phyloP scores from a whole-genome alignment of 331 rosid species.

The Quercus lobata region DNA sequence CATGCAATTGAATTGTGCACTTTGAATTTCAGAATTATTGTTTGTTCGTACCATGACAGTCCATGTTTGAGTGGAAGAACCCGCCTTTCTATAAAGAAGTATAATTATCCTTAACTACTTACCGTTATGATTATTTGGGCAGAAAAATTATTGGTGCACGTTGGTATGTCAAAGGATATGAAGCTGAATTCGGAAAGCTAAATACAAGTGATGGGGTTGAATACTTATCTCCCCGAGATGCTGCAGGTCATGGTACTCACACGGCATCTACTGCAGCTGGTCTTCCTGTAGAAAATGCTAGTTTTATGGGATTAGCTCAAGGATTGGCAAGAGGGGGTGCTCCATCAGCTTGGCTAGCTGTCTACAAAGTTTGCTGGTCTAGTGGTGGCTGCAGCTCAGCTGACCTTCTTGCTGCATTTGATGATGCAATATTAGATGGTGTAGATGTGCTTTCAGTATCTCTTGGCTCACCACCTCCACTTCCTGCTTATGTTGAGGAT shows the following conservation, averaged over 20 bases:
- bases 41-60: neutral
- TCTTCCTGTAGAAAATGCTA: conserved; percentile 34
- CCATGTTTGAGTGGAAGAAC: too few species aligned
- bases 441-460: conserved; percentile 52
- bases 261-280: conserved; percentile 67
- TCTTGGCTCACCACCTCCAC: conserved; percentile 56
- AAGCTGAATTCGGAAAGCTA: conserved; percentile 62
- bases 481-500: conserved; percentile 46
- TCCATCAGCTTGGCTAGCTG: conserved; percentile 54
- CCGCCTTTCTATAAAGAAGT: too few species aligned
- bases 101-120: too few species aligned
- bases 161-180: conserved; percentile 63
- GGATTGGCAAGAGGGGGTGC: conserved; percentile 69
- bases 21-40: neutral
- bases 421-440: conserved; percentile 55
- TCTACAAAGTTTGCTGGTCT: conserved; percentile 62
- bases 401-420: conserved; percentile 64
- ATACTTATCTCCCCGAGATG: conserved; percentile 54
- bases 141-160: conserved; percentile 72
- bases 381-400: conserved; percentile 56
- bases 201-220: conserved; percentile 39
- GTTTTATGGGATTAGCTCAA: conserved; percentile 44
- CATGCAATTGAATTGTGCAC: neutral
- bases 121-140: too few species aligned
- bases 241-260: conserved; percentile 63